Percentiles rank a stretch among this genome's conserved stretches.
Conservation (phyloP, 2,329 filamentous ascomycete genomes). For the Trichophyton schoenleinii region DNA sequence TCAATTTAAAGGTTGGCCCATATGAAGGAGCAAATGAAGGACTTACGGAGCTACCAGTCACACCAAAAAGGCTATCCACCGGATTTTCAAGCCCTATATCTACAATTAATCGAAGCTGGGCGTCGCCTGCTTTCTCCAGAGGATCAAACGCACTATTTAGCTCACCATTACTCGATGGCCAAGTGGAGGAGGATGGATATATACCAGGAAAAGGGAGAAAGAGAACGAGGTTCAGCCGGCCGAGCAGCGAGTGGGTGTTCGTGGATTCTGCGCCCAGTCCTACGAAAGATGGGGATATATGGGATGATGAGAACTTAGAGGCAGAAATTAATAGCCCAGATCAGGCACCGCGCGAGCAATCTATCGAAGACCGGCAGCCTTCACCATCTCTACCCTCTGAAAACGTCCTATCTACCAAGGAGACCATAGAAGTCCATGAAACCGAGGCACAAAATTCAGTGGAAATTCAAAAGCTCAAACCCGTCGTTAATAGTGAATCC, state of each 20-base stretch:
- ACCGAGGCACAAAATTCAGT: background rate
- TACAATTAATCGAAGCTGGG: constrained; percentile 33
- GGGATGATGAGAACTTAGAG: constrained; percentile 8
- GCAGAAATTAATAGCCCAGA: background rate
- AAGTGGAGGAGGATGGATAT: constrained; percentile 53
- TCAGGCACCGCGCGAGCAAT: background rate
- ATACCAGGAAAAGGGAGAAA: constrained; percentile 53
- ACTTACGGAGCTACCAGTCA: background rate
- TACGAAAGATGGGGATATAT: constrained; percentile 7
- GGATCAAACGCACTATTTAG: constrained; percentile 57
- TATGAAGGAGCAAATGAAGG: background rate
- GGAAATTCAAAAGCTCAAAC: background rate
- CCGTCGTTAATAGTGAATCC: background rate
- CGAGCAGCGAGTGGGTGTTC: constrained; percentile 62
- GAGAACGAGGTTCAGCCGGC: constrained; percentile 54
- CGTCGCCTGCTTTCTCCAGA: constrained; percentile 70
- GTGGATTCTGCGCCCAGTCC: constrained; percentile 59
- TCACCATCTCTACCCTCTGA: background rate
- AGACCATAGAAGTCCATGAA: constrained; percentile 1
- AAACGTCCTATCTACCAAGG: background rate
- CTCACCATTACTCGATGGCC: constrained; percentile 51
- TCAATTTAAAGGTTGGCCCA: background rate
- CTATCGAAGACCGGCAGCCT: background rate
- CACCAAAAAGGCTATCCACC: background rate
- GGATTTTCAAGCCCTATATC: background rate